These are phyloP conservation scores for Diplogelasinospora grovesii DNA, from an alignment of 495 filamentous ascomycete genomes.

Conservation along the genomic window DNA sequence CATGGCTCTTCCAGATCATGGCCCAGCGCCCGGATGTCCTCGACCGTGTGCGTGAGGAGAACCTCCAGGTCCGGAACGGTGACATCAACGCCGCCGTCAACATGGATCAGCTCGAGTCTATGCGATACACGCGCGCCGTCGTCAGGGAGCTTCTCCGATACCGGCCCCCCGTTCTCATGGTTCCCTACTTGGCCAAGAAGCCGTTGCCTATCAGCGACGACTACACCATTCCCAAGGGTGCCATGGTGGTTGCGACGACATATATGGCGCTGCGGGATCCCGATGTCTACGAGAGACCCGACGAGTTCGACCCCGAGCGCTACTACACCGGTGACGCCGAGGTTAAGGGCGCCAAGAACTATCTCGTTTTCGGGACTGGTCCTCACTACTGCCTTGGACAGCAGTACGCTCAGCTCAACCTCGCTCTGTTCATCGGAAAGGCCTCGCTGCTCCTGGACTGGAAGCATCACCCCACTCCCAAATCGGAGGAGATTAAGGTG, in stretches of 20 bases:
- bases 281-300: slow-evolving; percentile 84
- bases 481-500: slow-evolving; percentile 92
- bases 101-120: slow-evolving; percentile 78
- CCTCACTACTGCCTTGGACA: slow-evolving; percentile 97
- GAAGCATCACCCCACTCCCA: slow-evolving; percentile 74
- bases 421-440: slow-evolving; percentile 90
- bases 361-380: slow-evolving; percentile 91
- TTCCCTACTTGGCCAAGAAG: slow-evolving; percentile 93
- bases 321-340: slow-evolving; percentile 91
- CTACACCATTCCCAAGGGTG: slow-evolving; percentile 82
- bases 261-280: slow-evolving; percentile 90
- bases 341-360: slow-evolving; percentile 85
- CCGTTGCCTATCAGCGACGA: slow-evolving; percentile 83
- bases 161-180: slow-evolving; percentile 96
- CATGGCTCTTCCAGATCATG: slow-evolving; percentile 92
- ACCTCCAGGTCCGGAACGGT: slow-evolving; percentile 69
- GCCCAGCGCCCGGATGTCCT: slow-evolving; percentile 90
- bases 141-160: slow-evolving; percentile 93
- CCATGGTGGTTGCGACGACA: slow-evolving; percentile 88
- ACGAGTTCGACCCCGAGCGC: slow-evolving; percentile 83
- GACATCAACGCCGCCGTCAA: slow-evolving; percentile 62
- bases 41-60: slow-evolving; percentile 88
- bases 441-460: slow-evolving; percentile 87
- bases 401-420: slow-evolving; percentile 82
- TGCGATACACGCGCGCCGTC: slow-evolving; percentile 87